phyloP scores from a whole-genome alignment of 2,329 filamentous ascomycete genomes.

The Didymella pinodella region DNA sequence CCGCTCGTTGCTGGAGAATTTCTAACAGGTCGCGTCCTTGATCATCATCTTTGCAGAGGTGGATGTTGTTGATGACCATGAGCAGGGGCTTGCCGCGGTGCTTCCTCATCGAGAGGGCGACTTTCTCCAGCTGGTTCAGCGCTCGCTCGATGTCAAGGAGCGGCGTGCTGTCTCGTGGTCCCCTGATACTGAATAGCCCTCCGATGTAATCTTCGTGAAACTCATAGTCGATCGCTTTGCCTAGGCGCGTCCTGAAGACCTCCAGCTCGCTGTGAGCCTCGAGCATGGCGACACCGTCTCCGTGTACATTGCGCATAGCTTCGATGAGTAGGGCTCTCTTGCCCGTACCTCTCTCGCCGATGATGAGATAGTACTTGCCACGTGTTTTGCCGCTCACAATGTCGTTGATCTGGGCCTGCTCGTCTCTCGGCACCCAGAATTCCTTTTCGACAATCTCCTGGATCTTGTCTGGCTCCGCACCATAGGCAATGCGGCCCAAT shows the following conservation, averaged over 20 bases:
- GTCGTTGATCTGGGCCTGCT: constrained; percentile 80
- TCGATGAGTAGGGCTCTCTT: constrained; percentile 96
- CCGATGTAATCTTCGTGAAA: constrained; percentile 98
- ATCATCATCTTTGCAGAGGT: constrained; percentile 87
- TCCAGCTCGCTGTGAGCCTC: constrained; percentile 94
- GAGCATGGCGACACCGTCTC: constrained; percentile 89
- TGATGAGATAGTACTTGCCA: constrained; percentile 88
- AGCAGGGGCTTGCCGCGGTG: constrained; percentile 74
- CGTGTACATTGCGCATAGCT: constrained; percentile 89
- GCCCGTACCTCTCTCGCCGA: constrained; percentile 94
- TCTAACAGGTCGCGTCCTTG: constrained; percentile 90
- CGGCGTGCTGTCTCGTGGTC: constrained; percentile 88
- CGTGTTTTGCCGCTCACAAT: constrained; percentile 76
- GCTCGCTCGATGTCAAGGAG: constrained; percentile 94
- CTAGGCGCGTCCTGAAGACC: constrained; percentile 89
- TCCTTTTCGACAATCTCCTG: constrained; percentile 55
- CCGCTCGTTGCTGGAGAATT: constrained; percentile 90
- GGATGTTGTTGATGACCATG: constrained; percentile 91
- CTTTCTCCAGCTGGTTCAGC: constrained; percentile 96
- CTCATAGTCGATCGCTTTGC: constrained; percentile 94
- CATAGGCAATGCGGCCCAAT: constrained; percentile 42
- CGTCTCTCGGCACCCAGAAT: constrained; percentile 82
- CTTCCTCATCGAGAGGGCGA: constrained; percentile 75
- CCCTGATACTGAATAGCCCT: constrained; percentile 89
- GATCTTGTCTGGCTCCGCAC: constrained; percentile 35